Evolutionary conservation across 306 rosid genomes (phyloP).

Genomic region (Sesbania bispinosa): DNA sequence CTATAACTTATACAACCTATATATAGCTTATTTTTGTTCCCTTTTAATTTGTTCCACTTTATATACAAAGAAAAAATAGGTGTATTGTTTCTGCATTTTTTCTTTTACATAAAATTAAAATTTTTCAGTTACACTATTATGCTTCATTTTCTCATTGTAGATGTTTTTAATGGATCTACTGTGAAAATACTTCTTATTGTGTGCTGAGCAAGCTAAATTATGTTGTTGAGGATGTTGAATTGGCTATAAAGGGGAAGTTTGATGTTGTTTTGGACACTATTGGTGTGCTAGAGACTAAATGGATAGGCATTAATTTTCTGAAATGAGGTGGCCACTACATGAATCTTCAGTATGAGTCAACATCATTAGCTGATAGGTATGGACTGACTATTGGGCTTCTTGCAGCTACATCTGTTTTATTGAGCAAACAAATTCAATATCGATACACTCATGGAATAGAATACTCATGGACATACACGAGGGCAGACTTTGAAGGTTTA

Average conservation of each 20-base stretch:
- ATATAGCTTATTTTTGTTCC: too few relatives aligned
- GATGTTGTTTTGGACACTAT: slow-evolving; percentile 96
- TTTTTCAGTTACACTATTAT: too few relatives aligned
- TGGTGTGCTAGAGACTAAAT: slow-evolving; percentile 80
- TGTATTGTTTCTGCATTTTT: too few relatives aligned
- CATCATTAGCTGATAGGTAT: slow-evolving; percentile 68
- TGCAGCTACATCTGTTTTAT: slow-evolving; percentile 43
- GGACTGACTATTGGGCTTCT: slow-evolving; percentile 82
- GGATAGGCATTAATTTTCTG: slow-evolving; percentile 63
- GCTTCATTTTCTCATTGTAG: too few relatives aligned
- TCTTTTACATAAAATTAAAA: too few relatives aligned
- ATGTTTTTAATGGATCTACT: too few relatives aligned
- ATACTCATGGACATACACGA: slow-evolving; percentile 87
- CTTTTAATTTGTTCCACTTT: too few relatives aligned
- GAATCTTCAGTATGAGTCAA: slow-evolving; percentile 98
- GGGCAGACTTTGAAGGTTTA: slow-evolving; percentile 91
- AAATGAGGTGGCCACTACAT: slow-evolving; percentile 89
- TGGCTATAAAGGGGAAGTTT: slow-evolving; percentile 74
- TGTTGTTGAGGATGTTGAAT: slow-evolving; percentile 73
- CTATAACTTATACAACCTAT: too few relatives aligned
- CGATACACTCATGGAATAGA: slow-evolving; percentile 74
- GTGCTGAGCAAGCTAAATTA: too few relatives aligned
- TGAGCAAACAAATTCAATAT: slow-evolving; percentile 65
- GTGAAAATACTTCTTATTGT: too few relatives aligned
- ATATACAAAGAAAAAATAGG: too few relatives aligned